phyloP scores from a whole-genome alignment of 768 basidiomycete genomes.

The Podaxis sp. region DNA sequence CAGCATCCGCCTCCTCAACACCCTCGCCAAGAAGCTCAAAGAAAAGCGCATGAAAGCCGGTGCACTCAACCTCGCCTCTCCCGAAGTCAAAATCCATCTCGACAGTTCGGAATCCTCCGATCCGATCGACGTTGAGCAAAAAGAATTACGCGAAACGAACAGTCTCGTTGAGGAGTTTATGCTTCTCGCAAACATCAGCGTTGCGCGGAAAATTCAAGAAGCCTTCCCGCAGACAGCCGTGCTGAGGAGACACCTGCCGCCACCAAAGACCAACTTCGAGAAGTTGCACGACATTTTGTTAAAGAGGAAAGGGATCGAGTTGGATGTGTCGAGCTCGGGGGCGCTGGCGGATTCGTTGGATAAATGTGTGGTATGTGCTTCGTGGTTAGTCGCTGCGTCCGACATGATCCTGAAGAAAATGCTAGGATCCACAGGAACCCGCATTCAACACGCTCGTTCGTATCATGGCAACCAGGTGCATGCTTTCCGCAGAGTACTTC shows the following conservation, averaged over 20 bases:
- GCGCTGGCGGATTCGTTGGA: constrained; percentile 88
- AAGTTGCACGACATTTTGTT: constrained; percentile 87
- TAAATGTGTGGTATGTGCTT: constrained; percentile 69
- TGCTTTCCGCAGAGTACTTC: constrained; percentile 98
- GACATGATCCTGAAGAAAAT: background rate
- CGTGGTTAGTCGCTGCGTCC: background rate
- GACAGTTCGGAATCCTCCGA: constrained; percentile 92
- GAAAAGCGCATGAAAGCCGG: constrained; percentile 88
- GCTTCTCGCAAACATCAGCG: constrained; percentile 95
- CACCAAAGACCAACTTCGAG: constrained; percentile 92
- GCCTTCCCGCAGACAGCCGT: constrained; percentile 96
- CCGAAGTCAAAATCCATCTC: constrained; percentile 96
- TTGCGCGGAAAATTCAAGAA: constrained; percentile 88
- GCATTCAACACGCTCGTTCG: constrained; percentile 97
- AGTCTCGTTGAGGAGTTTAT: constrained; percentile 98
- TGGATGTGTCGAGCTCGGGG: constrained; percentile 90
- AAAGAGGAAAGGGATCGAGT: constrained; percentile 75
- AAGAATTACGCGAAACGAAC: constrained; percentile 89
- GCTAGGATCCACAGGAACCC: constrained; percentile 74
- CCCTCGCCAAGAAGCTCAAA: constrained; percentile 80
- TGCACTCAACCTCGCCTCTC: constrained; percentile 96
- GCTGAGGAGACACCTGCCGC: constrained; percentile 84
- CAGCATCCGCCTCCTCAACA: constrained; percentile 85
- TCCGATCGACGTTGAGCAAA: constrained; percentile 96
- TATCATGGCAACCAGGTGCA: constrained; percentile 98